Base-by-base conservation (phyloP, 1,284 basidiomycete species). In the Gymnopus androsaceus region DNA sequence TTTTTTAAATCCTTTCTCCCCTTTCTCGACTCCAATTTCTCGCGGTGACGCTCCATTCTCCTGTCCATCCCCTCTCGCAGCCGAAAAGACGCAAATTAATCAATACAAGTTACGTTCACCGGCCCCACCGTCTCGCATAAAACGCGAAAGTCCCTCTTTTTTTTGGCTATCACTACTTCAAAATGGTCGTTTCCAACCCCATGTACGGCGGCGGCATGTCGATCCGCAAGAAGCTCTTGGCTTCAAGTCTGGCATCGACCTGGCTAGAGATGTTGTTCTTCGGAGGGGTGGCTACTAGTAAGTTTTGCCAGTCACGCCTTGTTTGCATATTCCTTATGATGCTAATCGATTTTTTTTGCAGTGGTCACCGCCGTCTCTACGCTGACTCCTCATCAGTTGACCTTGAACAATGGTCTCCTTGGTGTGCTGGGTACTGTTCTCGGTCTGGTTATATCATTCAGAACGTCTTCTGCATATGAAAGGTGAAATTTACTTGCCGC, bases 381-480 rank as follows among this genome's bases (percentile, higher is more conserved):
- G 53, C 63, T 74, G 59, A 83, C 82, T 0, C 42, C 58, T 0
- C 69, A 72, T 45, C 66, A 76, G 27, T 71, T 85, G 14, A 66
- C 64, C 3, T 69, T 85, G 51, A 73, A 73, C 5, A 78, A 70
- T 60, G 66, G 70, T 52, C 74, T 87, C 56, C 72, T 85, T 53
- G 83, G 83, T 6, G 80, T 86, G 0, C 72, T 87, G 37, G 85
- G 84, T 80, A 84, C 84, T 15, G 83, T 86, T 28, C 81, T 88
- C 60, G 85, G 84, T 73, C 78, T 87, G 62, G 84, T 87, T 23
- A 85, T 88, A 51, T 84, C 83, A 0, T 87, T 86, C 71, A 75
- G 85, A 45, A 84, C 84, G 1, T 81, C 77, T n/a, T 84, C 82
- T 4, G 85, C 84, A 62, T 85, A 89, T 65, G 87, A 89, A 58